Evolutionary conservation across 2,329 filamentous ascomycete species (phyloP), one percentile per base, ranked within the genome.

Genomic region (Fusarium sp.): DNA sequence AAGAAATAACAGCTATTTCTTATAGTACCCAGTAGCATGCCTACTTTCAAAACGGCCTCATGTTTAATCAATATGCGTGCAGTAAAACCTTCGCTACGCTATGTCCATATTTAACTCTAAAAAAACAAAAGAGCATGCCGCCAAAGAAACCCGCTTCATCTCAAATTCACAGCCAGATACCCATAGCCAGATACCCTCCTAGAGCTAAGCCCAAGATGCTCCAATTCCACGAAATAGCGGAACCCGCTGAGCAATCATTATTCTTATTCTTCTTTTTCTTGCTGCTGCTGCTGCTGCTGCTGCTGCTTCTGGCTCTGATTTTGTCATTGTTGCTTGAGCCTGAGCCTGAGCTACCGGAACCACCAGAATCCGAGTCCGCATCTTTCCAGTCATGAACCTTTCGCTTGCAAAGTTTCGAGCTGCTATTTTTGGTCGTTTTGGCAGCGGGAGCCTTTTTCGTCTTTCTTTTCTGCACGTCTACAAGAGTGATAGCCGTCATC

Each of bases 401-500:
- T 5, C 60, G 50, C 34, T 65, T 69, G 3, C 56, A 69, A 5
- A 55, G 45, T 3, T 31, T 46, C 0, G 44, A 36, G 6, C 36
- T 42, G 1, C 13, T 15, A 1, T 36, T 31, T 9, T 53, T 25
- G 0, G 53, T 47, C 15, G 36, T 6, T 10, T 25, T 32, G 12
- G 42, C 57, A 19, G 19, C 19, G 19, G 19, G 19, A 4, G 32
- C 39, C 15, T 50, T 48, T 0, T 41, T 36, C 3, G 34, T 44
- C 40, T 64, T 61, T 5, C 45, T 55, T 36, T 68, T 70, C 10
- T 40, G 19, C 0, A 52, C 8, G 5, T 69, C 63, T 0, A 68
- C 43, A 0, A 70, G 41, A 0, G 68, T 68, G 5, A 70, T 54
- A 7, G 68, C 41, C 4, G 68, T 70, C 68, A 70, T 70, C 64